phyloP scores from a whole-genome alignment of 306 rosid species.

The Trifolium dubium region DNA sequence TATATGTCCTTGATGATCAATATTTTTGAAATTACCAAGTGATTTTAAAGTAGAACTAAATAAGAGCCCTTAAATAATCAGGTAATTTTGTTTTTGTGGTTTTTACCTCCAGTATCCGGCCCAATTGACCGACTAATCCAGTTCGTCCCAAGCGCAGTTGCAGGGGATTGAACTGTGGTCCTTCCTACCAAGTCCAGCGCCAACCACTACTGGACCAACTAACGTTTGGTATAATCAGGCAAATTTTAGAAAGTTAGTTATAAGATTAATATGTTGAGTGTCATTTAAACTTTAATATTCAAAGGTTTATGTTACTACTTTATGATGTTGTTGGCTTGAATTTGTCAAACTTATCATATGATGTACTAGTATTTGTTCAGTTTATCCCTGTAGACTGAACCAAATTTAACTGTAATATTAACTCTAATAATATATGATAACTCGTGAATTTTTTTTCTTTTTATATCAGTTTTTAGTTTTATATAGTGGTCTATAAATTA shows the following conservation, averaged over 20 bases:
- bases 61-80: too few species aligned
- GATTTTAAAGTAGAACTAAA: slow-evolving; percentile 13
- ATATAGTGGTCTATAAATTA: slow-evolving; percentile 18
- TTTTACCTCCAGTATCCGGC: too few species aligned
- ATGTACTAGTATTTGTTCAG: neutral
- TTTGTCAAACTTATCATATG: slow-evolving; percentile 24
- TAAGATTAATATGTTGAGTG: slow-evolving; percentile 6
- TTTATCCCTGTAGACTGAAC: neutral
- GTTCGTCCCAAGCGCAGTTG: too few species aligned
- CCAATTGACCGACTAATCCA: too few species aligned
- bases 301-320: slow-evolving; percentile 1
- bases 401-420: slow-evolving; percentile 1
- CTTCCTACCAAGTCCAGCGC: too few species aligned
- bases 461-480: slow-evolving; percentile 27
- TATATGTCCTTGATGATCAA: slow-evolving; percentile 6
- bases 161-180: too few species aligned
- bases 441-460: neutral
- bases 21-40: slow-evolving; percentile 4
- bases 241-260: slow-evolving; percentile 14
- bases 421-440: slow-evolving; percentile 10
- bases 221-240: neutral
- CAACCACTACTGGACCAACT: too few species aligned
- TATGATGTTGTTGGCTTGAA: slow-evolving; percentile 29
- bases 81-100: too few species aligned
- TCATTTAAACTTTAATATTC: neutral